Percentiles rank a stretch among this genome's conserved stretches.
Evolutionary conservation across 371 early-diverging fungal genomes (phyloP).

Genomic region (Mortierella sp.): DNA sequence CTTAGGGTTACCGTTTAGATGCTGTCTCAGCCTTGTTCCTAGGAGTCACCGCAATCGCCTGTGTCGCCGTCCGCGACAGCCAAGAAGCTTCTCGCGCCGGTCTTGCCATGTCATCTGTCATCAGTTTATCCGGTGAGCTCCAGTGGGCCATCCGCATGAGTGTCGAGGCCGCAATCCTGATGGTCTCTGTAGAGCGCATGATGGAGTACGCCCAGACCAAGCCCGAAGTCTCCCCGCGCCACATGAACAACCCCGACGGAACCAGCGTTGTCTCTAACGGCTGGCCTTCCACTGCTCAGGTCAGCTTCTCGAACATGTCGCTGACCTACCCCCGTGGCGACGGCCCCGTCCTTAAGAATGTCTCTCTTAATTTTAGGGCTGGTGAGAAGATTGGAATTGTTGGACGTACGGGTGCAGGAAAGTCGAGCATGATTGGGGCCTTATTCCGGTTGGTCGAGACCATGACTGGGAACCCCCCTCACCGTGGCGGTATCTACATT

Average conservation of each 20-base stretch:
- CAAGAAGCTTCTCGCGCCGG: slow-evolving; percentile 38
- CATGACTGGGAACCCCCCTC: neutral
- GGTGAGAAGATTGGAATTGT: slow-evolving; percentile 65
- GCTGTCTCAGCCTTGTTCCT: slow-evolving; percentile 59
- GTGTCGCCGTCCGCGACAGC: slow-evolving; percentile 36
- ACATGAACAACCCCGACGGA: slow-evolving; percentile 16
- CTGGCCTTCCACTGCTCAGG: slow-evolving; percentile 60
- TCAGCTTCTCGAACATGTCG: slow-evolving; percentile 45
- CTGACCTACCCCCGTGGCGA: slow-evolving; percentile 50
- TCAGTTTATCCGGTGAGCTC: slow-evolving; percentile 53
- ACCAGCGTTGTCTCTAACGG: slow-evolving; percentile 15
- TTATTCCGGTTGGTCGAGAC: slow-evolving; percentile 67
- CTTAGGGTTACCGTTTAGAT: slow-evolving; percentile 56
- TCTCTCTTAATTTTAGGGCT: slow-evolving; percentile 55
- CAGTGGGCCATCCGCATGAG: slow-evolving; percentile 55
- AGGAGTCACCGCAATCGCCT: slow-evolving; percentile 39
- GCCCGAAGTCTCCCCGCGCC: slow-evolving; percentile 57
- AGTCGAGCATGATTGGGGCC: slow-evolving; percentile 65
- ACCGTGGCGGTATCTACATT: slow-evolving; percentile 61
- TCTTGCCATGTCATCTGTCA: slow-evolving; percentile 53
- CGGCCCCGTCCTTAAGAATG: slow-evolving; percentile 40
- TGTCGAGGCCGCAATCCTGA: slow-evolving; percentile 54
- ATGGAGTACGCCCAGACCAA: slow-evolving; percentile 66
- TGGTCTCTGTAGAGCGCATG: slow-evolving; percentile 58
- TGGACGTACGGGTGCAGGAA: slow-evolving; percentile 72